phyloP scores from a whole-genome alignment of 2,329 filamentous ascomycete species.

The Ceratocystis cubensis region DNA sequence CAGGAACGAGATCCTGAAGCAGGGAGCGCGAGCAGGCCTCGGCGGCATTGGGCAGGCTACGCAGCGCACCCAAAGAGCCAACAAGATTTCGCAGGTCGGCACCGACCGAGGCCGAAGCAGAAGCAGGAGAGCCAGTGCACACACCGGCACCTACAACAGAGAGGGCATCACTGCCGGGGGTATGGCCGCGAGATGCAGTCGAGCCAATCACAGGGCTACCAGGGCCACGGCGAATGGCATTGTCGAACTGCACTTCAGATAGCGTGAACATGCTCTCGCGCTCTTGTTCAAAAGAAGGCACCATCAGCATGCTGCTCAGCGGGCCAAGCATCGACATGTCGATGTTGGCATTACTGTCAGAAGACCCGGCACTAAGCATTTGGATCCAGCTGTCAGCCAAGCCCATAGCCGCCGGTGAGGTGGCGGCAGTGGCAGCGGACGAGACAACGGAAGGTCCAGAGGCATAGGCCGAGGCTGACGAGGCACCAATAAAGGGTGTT shows the following conservation, averaged over 20 bases:
- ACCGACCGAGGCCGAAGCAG: not conserved
- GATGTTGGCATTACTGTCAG: slow-evolving; percentile 26
- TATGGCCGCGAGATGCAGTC: slow-evolving; percentile 25
- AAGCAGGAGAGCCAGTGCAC: slow-evolving; percentile 28
- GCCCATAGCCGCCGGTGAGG: slow-evolving; percentile 14
- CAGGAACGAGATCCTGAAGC: slow-evolving; percentile 86
- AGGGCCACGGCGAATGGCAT: slow-evolving; percentile 38
- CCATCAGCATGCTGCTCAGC: slow-evolving; percentile 55
- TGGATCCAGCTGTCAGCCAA: slow-evolving; percentile 28
- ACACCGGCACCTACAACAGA: not conserved
- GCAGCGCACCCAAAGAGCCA: slow-evolving; percentile 54
- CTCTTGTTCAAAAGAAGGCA: slow-evolving; percentile 71
- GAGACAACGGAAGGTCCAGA: not conserved
- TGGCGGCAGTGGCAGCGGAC: not conserved
- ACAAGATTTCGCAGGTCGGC: slow-evolving; percentile 19
- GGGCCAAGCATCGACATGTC: slow-evolving; percentile 51
- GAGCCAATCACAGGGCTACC: slow-evolving; percentile 48
- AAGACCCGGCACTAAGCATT: slow-evolving; percentile 4
- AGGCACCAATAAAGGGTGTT: slow-evolving; percentile 19
- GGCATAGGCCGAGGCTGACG: slow-evolving; percentile 14
- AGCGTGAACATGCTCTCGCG: slow-evolving; percentile 80
- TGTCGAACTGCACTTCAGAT: slow-evolving; percentile 74
- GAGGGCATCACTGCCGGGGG: not conserved
- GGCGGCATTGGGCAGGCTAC: slow-evolving; percentile 57
- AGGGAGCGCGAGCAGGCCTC: slow-evolving; percentile 89